Conservation (phyloP, 257 asterid genomes). For the Anisodus acutangulus region DNA sequence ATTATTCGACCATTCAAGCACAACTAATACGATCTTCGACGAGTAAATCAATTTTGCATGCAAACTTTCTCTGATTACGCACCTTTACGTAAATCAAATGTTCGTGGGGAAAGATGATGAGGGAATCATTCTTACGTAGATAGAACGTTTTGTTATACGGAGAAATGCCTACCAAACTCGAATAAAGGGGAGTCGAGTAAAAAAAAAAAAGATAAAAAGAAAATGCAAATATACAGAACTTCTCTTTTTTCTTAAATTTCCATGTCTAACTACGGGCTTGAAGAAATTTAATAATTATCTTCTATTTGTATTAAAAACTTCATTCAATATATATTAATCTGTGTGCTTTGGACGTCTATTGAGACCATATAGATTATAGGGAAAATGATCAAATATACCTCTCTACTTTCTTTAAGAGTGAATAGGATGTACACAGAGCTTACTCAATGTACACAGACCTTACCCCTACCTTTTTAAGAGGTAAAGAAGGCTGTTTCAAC, state of each 20-base stretch:
- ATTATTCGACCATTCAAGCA: not conserved
- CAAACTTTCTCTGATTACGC: not conserved
- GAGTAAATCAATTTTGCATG: not conserved
- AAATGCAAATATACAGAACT: not conserved
- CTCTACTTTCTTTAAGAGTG: too few species aligned
- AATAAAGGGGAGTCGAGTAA: not conserved
- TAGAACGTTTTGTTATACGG: not conserved
- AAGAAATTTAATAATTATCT: too few species aligned
- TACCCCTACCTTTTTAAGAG: not conserved
- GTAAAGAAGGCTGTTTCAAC: not conserved
- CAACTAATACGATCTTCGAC: not conserved
- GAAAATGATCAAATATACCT: too few species aligned
- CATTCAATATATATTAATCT: too few species aligned
- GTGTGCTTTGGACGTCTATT: too few species aligned
- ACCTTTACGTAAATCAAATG: not conserved
- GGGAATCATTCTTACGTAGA: conserved; percentile 11
- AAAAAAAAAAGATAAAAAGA: not conserved
- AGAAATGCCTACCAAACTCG: too few species aligned
- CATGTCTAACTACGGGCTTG: too few species aligned
- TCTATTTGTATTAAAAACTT: too few species aligned
- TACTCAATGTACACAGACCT: too few species aligned
- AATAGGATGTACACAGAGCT: too few species aligned
- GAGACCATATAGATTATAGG: too few species aligned
- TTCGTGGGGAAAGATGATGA: not conserved
- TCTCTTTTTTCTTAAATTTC: too few species aligned